phyloP scores from a whole-genome alignment of 2,329 filamentous ascomycete species.

The Hysterium pulicare region DNA sequence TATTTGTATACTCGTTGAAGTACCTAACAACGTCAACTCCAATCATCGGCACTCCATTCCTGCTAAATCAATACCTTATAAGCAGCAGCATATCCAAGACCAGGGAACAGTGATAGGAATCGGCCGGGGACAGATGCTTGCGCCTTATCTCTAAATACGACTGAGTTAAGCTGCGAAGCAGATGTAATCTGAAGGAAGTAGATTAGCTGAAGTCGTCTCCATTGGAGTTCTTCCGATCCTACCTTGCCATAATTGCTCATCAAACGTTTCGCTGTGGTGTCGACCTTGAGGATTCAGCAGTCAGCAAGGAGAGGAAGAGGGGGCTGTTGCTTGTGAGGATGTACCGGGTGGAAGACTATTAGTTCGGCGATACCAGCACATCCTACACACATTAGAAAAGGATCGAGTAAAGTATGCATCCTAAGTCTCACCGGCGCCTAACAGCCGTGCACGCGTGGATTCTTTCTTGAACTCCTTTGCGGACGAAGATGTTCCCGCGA shows the following conservation, averaged over 20 bases:
- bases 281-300: constrained; percentile 61
- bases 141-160: constrained; percentile 92
- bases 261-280: constrained; percentile 96
- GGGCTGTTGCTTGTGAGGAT: constrained; percentile 8
- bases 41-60: not conserved
- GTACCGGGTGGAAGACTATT: constrained; percentile 85
- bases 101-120: constrained; percentile 94
- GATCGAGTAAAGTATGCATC: constrained; percentile 12
- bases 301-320: constrained; percentile 16
- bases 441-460: constrained; percentile 79
- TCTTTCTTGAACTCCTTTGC: constrained; percentile 73
- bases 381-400: constrained; percentile 52
- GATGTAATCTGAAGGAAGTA: constrained; percentile 49
- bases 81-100: constrained; percentile 92
- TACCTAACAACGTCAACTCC: constrained; percentile 50
- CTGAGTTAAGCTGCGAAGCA: constrained; percentile 69
- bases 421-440: constrained; percentile 77
- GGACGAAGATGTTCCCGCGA: constrained; percentile 35
- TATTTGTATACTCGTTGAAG: constrained; percentile 99
- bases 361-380: constrained; percentile 91
- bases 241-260: constrained; percentile 95
- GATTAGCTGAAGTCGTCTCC: constrained; percentile 13
- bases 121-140: constrained; percentile 66
- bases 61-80: constrained; percentile 66
- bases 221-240: constrained; percentile 6